Evolutionary conservation across 176 grass and related monocot species (phyloP).

Genomic region (Carex pumila): DNA sequence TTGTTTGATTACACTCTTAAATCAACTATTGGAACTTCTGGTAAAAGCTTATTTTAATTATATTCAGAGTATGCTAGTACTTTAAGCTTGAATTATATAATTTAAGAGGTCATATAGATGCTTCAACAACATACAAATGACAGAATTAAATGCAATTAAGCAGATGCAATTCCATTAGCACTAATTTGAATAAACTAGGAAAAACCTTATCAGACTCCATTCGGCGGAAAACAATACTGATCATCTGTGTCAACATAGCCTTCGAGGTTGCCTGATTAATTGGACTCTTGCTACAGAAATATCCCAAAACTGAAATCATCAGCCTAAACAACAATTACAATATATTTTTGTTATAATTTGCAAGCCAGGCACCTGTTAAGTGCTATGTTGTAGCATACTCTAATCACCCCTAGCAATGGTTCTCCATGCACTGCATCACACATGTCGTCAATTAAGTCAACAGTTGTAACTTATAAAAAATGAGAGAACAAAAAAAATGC

Average conservation of each 20-base stretch:
- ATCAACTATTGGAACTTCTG: not conserved
- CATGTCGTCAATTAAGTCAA: not conserved
- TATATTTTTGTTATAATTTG: constrained; percentile 10
- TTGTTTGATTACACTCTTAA: not conserved
- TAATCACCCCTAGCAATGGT: constrained; percentile 95
- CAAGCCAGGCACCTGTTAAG: constrained; percentile 77
- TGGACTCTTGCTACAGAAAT: constrained; percentile 80
- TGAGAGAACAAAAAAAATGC: not conserved
- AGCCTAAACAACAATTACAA: constrained; percentile 21
- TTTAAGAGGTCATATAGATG: not conserved
- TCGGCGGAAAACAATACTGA: constrained; percentile 92
- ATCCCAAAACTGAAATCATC: constrained; percentile 26
- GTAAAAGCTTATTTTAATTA: not conserved
- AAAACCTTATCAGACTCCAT: constrained; percentile 87
- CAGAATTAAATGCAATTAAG: not conserved
- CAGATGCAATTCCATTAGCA: not conserved
- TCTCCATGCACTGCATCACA: constrained; percentile 82
- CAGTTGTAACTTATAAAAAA: not conserved
- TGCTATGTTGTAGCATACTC: constrained; percentile 99
- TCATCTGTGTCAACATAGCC: constrained; percentile 99
- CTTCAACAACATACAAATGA: constrained; percentile 2
- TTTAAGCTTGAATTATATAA: not conserved
- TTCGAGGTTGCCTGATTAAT: constrained; percentile 99
- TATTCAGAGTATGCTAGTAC: not conserved
- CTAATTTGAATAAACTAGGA: constrained; percentile 1